phyloP scores from a whole-genome alignment of 805 yeast species.

The Metschnikowia gelsemii region DNA sequence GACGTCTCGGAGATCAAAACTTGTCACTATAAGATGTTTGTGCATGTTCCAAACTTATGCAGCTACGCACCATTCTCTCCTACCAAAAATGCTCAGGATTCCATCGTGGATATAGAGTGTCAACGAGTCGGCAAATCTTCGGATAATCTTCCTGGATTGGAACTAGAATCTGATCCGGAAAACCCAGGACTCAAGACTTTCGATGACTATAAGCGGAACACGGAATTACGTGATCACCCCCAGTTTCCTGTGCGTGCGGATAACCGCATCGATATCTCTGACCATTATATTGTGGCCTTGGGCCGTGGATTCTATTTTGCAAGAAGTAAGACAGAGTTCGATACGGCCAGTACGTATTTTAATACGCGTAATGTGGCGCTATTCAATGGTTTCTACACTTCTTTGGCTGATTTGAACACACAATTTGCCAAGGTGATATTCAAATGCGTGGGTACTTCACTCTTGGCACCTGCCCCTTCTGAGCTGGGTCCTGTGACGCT shows the following conservation, averaged over 20 bases:
- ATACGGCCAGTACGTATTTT: constrained; percentile 22
- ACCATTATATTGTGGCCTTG: constrained; percentile 26
- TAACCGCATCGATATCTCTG: constrained; percentile 28
- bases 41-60: constrained; percentile 54
- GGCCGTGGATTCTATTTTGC: constrained; percentile 35
- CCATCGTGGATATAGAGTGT: constrained; percentile 31
- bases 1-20: constrained; percentile 53
- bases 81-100: constrained; percentile 22
- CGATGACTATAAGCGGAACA: constrained; percentile 5
- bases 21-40: constrained; percentile 54
- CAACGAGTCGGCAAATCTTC: constrained; percentile 16
- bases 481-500: constrained; percentile 5
- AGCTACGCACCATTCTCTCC: constrained; percentile 34
- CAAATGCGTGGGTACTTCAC: constrained; percentile 24
- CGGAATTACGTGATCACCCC: constrained; percentile 12
- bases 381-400: constrained; percentile 21
- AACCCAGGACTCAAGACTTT: neutral
- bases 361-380: constrained; percentile 26
- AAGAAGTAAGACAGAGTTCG: constrained; percentile 14
- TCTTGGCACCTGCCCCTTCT: constrained; percentile 27
- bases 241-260: constrained; percentile 29
- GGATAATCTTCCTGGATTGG: too few relatives aligned
- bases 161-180: neutral
- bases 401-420: constrained; percentile 18
- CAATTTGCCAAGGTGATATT: constrained; percentile 25